Percentiles rank a stretch among this genome's conserved stretches.
Conservation (phyloP, 345 rosid species). For the Chamaenerion angustifolium region DNA sequence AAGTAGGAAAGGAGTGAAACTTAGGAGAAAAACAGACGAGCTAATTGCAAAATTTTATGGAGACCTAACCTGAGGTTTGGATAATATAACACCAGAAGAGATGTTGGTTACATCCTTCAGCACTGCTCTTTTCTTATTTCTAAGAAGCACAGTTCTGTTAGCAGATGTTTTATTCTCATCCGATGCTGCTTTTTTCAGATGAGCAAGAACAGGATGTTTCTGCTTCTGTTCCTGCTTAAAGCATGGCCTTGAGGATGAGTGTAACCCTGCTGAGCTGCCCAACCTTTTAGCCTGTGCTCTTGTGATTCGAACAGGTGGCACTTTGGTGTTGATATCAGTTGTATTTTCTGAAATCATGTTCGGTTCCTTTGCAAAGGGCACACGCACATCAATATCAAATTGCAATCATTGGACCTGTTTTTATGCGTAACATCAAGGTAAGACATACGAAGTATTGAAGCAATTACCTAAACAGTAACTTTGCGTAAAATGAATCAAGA, state of each 20-base stretch:
- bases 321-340: slow-evolving; percentile 24
- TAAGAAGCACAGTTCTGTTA: slow-evolving; percentile 19
- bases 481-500: no score
- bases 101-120: slow-evolving; percentile 66
- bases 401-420: slow-evolving; percentile 34
- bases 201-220: slow-evolving; percentile 20
- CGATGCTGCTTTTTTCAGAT: slow-evolving; percentile 32
- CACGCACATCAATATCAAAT: slow-evolving; percentile 18
- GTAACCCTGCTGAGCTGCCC: slow-evolving; percentile 30
- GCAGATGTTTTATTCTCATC: slow-evolving; percentile 33
- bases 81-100: slow-evolving; percentile 17
- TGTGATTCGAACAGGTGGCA: slow-evolving; percentile 34
- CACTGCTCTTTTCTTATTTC: slow-evolving; percentile 65
- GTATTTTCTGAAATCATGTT: slow-evolving; percentile 52
- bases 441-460: neutral
- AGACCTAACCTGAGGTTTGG: slow-evolving; percentile 34
- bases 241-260: slow-evolving; percentile 41
- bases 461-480: neutral
- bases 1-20: neutral
- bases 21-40: neutral
- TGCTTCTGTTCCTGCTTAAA: slow-evolving; percentile 55
- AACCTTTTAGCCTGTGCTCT: slow-evolving; percentile 59
- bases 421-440: slow-evolving; percentile 8
- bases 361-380: slow-evolving; percentile 27
- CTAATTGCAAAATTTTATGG: neutral